Evolutionary conservation across 345 rosid genomes (phyloP), one percentile per base, ranked within the genome.

Genomic region (Populus tremula): DNA sequence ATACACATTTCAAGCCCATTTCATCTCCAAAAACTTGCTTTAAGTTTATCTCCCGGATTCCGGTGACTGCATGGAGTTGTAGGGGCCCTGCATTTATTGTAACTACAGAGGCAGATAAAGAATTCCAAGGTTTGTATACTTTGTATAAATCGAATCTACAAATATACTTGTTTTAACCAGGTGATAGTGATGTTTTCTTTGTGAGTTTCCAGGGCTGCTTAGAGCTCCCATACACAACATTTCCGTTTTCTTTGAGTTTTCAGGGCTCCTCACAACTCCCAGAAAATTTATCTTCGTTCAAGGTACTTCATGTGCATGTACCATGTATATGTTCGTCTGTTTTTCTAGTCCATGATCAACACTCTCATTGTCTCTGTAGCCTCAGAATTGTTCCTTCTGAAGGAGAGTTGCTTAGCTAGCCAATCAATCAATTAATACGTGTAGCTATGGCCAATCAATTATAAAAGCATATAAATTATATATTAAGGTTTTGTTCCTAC

Each of bases 201-300:
- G 33, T 74, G 49, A 49, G 10, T 49, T 69, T 73, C 41, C 82
- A 61, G 80, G 75, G 77, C 77, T 82, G 77, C 72, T 77, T 43
- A 35, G 61, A 81, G 76, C 76, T 81, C 72, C 45, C 45, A 41
- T 41, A 41, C 13, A 41, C 45, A 41, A 41, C 12, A 2, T 41
- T 41, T 41, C 45, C 13, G 18, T 35, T 69, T 25, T 62, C 64
- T 78, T 49, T 35, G 33, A 59, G 10, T 47, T 69, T 72, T 41
- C 82, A 61, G 80, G 75, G 77, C 75, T 82, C 76, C 72, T 75
- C 35, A 27, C 74, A 81, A 81, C 76, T 79, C 74, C 47, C 80
- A 72, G 45, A 9, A 25, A n/a, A n/a, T 38, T 38, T n/a, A 18
- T 31, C 68, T 38, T 39, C 61, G 69, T 73, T 16, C 2, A 64